phyloP scores from a whole-genome alignment of 257 asterid species.

The Nicotiana tomentosiformis region DNA sequence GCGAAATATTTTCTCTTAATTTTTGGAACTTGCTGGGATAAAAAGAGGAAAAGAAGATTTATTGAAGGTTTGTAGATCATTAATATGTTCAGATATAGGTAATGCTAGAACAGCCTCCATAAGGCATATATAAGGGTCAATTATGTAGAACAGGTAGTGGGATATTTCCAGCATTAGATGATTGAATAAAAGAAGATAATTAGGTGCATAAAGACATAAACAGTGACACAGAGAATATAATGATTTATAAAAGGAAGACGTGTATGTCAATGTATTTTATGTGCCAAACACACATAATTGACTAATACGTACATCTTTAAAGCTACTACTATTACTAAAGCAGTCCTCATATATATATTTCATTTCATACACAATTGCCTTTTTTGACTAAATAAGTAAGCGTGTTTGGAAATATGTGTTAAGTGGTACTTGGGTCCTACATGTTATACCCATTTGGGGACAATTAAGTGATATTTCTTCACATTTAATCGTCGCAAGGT shows the following conservation, averaged over 20 bases:
- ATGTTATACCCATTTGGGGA: neutral
- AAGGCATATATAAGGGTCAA: neutral
- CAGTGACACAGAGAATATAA: no score
- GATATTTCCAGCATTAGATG: neutral
- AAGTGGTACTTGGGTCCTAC: neutral
- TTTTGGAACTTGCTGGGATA: no score
- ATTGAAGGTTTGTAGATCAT: no score
- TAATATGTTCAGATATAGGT: no score
- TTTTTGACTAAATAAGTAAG: no score
- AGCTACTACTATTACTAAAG: neutral
- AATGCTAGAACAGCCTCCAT: no score
- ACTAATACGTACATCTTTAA: conserved; percentile 1
- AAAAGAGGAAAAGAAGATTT: no score
- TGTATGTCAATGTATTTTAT: neutral
- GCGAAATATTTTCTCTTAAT: no score
- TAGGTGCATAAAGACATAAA: neutral
- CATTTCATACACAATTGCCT: neutral
- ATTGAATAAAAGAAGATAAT: neutral
- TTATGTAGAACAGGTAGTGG: neutral
- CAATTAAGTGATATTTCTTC: neutral
- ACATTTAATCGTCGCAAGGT: no score
- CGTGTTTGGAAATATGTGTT: no score
- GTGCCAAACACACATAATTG: conserved; percentile 5
- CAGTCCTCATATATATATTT: neutral
- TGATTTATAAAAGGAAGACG: neutral